Percentiles rank a stretch among this genome's conserved stretches.
These are phyloP conservation scores for Fusarium austroafricanum DNA, from an alignment of 2,329 filamentous ascomycete species.

Conservation along the genomic window DNA sequence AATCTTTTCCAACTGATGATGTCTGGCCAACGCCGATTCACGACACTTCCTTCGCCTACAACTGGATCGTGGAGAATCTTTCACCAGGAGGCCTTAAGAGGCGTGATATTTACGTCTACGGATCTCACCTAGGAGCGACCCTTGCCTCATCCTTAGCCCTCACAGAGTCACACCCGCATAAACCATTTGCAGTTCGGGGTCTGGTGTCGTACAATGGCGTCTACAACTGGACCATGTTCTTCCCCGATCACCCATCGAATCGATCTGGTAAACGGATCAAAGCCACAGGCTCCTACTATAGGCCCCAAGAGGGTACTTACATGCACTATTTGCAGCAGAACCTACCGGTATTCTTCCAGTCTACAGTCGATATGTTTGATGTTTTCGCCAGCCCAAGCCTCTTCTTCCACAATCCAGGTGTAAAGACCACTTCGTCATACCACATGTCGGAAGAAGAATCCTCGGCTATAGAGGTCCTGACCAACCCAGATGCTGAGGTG, in stretches of 20 bases:
- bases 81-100: conserved; percentile 50
- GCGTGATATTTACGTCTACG: conserved; percentile 61
- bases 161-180: conserved; percentile 62
- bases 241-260: conserved; percentile 64
- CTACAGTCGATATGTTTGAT: conserved; percentile 66
- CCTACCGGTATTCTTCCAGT: conserved; percentile 59
- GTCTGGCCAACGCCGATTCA: conserved; percentile 69
- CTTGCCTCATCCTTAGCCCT: conserved; percentile 68
- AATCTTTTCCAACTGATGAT: conserved; percentile 42
- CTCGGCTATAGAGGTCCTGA: conserved; percentile 41
- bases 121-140: conserved; percentile 68
- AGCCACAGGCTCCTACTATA: conserved; percentile 20
- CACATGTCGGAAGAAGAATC: conserved; percentile 48
- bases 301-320: conserved; percentile 49
- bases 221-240: conserved; percentile 73
- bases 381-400: conserved; percentile 68
- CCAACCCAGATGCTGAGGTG: conserved; percentile 31
- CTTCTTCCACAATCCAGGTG: conserved; percentile 66
- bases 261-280: conserved; percentile 33
- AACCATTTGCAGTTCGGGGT: conserved; percentile 62
- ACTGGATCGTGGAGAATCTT: conserved; percentile 62
- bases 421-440: conserved; percentile 61
- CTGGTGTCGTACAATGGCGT: conserved; percentile 69
- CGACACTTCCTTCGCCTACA: conserved; percentile 65
- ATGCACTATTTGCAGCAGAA: conserved; percentile 53